Evolutionary conservation across 192 early-diverging fungal species (phyloP), one percentile per base, ranked within the genome.

Genomic region (Podila epigama): DNA sequence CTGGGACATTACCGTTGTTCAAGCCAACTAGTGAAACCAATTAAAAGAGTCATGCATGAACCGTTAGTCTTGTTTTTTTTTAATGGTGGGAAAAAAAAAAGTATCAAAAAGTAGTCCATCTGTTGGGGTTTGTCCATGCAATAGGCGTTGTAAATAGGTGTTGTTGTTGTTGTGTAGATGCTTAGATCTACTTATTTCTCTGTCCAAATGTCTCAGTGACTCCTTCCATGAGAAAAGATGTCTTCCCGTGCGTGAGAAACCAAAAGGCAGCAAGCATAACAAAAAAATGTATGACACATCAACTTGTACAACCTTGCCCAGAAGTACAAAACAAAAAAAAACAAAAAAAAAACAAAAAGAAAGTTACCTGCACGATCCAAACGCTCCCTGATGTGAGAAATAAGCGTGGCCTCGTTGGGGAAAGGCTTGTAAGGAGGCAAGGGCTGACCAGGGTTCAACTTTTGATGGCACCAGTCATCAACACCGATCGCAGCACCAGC

Each of bases 401-500:
- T 90, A 64, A 98, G 80, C 25, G 83, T 85, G 41, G 90, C 83
- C 70, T 97, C 95, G 69, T 93, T 94, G 63, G 91, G 89, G 68
- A 92, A 97, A 28, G 93, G 92, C 70, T 88, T 89, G 72, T 96
- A 88, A 15, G 84, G 70, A 52, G 94, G 93, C 82, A 93, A 93
- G 27, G 83, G 81, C 55, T 78, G 75, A 54, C 68, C 81, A 12
- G 77, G 58, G 59, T 84, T 70, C 58, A 89, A 59, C 68, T 88
- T 84, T 71, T 92, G 92, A 79, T 94, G 89, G 69, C 90, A 89
- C 97, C 97, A 99, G 33, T 94, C 87, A 79, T 96, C 93, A 60
- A 97, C 85, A 41, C 91, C 97, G 35, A 99, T 86, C 5, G 97
- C 95, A 41, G 93, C 79, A 40, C 97, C 97, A 5, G 97, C 94